Conservation (phyloP, 352 stramenopile species). For the Pythium volutum region DNA sequence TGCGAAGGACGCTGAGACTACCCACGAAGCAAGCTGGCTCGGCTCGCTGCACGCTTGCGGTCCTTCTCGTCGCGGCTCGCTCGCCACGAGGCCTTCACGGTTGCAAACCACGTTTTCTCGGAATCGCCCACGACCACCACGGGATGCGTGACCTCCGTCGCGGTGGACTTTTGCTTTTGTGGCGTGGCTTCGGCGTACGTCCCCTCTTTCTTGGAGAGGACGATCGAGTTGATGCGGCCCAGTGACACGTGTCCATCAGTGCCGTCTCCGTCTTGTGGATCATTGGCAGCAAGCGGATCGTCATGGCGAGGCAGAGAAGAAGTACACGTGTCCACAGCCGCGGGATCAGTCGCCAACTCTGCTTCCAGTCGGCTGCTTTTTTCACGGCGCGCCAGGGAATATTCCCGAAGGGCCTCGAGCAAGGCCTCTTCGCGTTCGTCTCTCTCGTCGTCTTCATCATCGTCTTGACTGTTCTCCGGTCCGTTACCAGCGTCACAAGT, state of each 20-base stretch:
- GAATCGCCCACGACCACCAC: not conserved
- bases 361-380: not conserved
- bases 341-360: not conserved
- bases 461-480: not conserved
- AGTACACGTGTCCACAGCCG: not conserved
- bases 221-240: conserved; percentile 2
- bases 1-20: too few species aligned
- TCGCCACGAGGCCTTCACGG: conserved; percentile 10
- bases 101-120: not conserved
- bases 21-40: not conserved
- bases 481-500: not conserved
- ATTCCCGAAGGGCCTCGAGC: conserved; percentile 8
- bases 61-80: conserved; percentile 1
- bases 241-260: not conserved
- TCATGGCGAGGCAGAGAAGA: not conserved
- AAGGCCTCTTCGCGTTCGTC: conserved; percentile 13
- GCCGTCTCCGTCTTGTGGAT: not conserved
- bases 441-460: conserved; percentile 7
- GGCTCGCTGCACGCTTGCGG: not conserved
- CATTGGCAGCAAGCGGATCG: not conserved
- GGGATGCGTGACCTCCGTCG: too few species aligned
- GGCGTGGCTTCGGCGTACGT: too few species aligned
- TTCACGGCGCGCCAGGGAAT: conserved; percentile 3
- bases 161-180: too few species aligned
- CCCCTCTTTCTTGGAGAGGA: conserved; percentile 12